Base-by-base conservation (phyloP, 257 asterid species). In the Osmanthus fragrans region DNA sequence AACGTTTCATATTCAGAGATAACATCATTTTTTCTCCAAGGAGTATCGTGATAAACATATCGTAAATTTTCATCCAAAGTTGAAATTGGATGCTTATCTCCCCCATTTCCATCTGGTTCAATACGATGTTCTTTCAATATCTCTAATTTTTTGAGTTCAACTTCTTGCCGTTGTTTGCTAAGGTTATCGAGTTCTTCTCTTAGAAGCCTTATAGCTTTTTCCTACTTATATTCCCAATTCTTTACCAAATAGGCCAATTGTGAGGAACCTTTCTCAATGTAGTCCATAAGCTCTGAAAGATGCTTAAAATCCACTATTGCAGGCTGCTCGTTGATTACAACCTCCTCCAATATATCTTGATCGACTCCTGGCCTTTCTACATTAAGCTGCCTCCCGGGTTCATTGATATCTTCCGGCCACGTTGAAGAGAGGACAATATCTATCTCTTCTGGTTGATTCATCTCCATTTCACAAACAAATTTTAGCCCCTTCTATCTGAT, bases 381-480 rank as follows among this genome's bases (percentile, higher is more conserved):
- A 25, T 92, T 92, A 89, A 94, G 92, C 64, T 89, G 97, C 47
- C 91, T 84, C 5, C 97, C 94, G 1, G 89, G 94, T 74, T 90
- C 97, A 25, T 89, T 94, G 69, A 92, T 90, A 80, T 91, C 96
- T 73, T 94, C 97, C 4, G 97, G 97, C 98, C 98, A 94, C 98
- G 91, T 94, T 2, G 97, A 94, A 18, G 96, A 82, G 19, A 94
- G 92, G 82, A 91, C 96, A 23, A 87, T 71, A 69, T 94, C 98
- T 94, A 84, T 89, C 37, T 94, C 97, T 72, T 92, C 96, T 0
- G 86, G 37, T 39, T 79, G 88, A 39, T 88, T 96, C 3, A 56
- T 77, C 75, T 90, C 93, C 89, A 87, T 91, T 77, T 90, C 94
- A 47, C 92, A 89, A 36, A 89, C 96, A 89, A 81, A 86, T 70